Evolutionary conservation across 306 rosid genomes (phyloP), one percentile per base, ranked within the genome.

Genomic region (Ziziphus jujuba): DNA sequence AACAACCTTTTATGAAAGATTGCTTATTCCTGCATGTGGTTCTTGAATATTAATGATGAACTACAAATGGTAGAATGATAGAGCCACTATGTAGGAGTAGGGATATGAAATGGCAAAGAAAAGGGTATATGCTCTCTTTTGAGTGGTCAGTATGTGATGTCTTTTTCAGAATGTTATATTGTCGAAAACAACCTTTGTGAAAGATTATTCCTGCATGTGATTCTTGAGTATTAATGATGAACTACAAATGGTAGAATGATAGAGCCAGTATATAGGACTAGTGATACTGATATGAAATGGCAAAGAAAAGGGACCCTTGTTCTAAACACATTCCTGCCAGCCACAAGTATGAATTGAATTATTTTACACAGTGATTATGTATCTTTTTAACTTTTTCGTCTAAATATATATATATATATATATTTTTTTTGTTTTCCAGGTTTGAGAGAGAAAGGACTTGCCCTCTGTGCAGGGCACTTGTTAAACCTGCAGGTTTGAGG

Each of bases 401-500:
- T 25, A 57, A 54, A 44, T 24, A 38, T n/a, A n/a, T n/a, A n/a
- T 24, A 4, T n/a, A n/a, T n/a, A n/a, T n/a, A n/a, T n/a, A n/a
- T n/a, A n/a, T n/a, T n/a, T n/a, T n/a, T 57, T 11, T 74, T 66
- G 43, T 22, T 77, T 80, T 76, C 77, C 85, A 93, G 97, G 98
- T 86, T 93, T 74, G 98, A 90, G 73, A 88, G 98, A 79, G 97
- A 86, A 75, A 74, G 97, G 68, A 90, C 96, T 59, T 90, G 98
- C 81, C 98, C 98, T 48, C 62, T 90, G 28, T 93, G 98, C 85
- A 75, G 98, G 72, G 91, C 95, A 11, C 40, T 82, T 80, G 90
- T 93, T 17, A 90, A 86, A 77, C 81, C 86, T 47, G 91, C 89
- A 13, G 91, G 86, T 72, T 67, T 88, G 56, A 73, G 83, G 65